Percentiles rank a stretch among this genome's conserved stretches.
Evolutionary conservation across 2,329 filamentous ascomycete genomes (phyloP).

Genomic region (Calonectria fujianensis): DNA sequence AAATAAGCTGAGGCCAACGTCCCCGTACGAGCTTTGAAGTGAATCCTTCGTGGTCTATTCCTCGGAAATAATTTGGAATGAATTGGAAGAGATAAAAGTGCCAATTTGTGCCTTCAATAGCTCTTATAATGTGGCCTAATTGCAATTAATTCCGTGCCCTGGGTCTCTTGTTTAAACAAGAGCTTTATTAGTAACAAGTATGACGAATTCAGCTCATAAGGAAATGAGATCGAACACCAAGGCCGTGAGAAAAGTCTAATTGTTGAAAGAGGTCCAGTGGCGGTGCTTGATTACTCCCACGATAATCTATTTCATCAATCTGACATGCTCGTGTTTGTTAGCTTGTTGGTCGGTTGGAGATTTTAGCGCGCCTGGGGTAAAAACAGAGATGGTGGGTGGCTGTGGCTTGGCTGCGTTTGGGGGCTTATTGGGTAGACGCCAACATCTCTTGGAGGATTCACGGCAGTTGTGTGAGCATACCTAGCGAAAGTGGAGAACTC

Average conservation of each 20-base stretch:
- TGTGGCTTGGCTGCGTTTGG: not conserved
- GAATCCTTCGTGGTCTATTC: not conserved
- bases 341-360: not conserved
- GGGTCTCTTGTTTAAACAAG: not conserved
- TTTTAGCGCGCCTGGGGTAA: not conserved
- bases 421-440: not conserved
- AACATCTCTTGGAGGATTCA: not conserved
- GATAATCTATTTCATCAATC: not conserved
- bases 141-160: not conserved
- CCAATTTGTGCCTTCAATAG: too few relatives aligned
- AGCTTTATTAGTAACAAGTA: not conserved
- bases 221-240: not conserved
- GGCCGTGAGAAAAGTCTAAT: not conserved
- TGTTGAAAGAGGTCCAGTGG: not conserved
- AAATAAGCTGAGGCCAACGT: not conserved
- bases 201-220: rapidly evolving
- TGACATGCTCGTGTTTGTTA: not conserved
- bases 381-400: not conserved
- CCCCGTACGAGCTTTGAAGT: not conserved
- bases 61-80: not conserved
- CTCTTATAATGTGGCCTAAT: not conserved
- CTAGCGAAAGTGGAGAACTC: too few relatives aligned
- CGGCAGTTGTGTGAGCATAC: not conserved
- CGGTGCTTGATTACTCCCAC: not conserved
- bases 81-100: not conserved